Evolutionary conservation across 192 early-diverging fungal species (phyloP), one percentile per base, ranked within the genome.

Genomic region (Kickxella alabastrina): DNA sequence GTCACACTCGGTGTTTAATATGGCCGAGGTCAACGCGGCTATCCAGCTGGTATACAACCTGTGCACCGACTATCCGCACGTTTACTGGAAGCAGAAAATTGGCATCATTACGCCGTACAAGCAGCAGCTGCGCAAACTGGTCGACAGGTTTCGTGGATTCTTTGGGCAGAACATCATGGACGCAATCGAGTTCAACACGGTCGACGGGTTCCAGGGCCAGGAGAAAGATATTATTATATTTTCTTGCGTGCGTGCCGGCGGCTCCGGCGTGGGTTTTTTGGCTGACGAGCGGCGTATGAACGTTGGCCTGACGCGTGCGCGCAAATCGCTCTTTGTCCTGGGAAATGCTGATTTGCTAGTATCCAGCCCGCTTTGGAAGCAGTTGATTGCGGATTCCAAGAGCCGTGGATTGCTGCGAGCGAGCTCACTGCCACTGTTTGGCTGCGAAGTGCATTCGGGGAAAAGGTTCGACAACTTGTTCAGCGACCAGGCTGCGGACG

Each of bases 151-250:
- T 48, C 57, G 66, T 9, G 36, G 64, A n/a, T 40, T 52, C n/a
- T 88, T 89, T 71, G 90, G 89, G 0, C 27, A 49, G 1, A 49
- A 54, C 3, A 79, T 88, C 19, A 73, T 87, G 1, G 77, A 89
- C 23, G 75, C 76, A 3, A 83, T 98, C 3, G 92, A 96, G 57
- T 86, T 97, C 56, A 94, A 95, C 62, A 97, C 93, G 1, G 91
- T 96, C 14, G 93, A 97, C 65, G 93, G 92, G 10, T 98, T 98
- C 59, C 93, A 98, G 73, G 95, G 93, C 6, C 90, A 95, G 67
- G 93, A 97, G 62, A 97, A 97, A 62, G 95, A 96, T 17, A 88
- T 97, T 29, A 91, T 98, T 26, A 91, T 98, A 41, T 88, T 98
- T 49, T 93, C 91, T 0, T 94, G 91, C 52, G 96, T 98, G 15